Base-by-base conservation (phyloP, 1,139 yeast species). In the Blastobotrys indianensis region DNA sequence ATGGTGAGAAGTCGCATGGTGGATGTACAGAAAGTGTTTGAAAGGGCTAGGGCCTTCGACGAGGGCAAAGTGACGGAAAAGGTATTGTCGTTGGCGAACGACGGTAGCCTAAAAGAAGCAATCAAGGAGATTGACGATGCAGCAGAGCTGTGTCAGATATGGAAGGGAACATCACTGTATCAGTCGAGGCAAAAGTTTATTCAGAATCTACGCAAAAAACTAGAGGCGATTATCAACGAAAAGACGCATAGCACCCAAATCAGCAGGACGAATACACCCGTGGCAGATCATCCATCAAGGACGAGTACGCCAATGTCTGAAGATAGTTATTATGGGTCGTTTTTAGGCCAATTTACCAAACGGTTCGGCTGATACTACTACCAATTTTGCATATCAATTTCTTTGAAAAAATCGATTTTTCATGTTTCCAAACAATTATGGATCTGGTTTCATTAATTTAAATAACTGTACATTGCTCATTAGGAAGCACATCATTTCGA, bases 81-180 rank as follows among this genome's bases (percentile, higher is more conserved):
- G 11, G 52, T 62, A 1, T 32, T 49, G 28, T 20, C 36, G 12
- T 45, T 59, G 33, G 42, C 59, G 9, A 55, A 53, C 17, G 39
- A 45, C 6, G 57, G 54, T 8, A 53, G 60, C 20, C 34, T 44
- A 2, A 55, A 54, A 5, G 54, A 44, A 3, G 66, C 65, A 1
- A 42, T 50, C 23, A 48, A 44, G n/a, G 47, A 39, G 29, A 48
- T 62, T 9, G 59, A 54, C 28, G 44, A 52, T 2, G 49, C 55
- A 1, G 50, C 49, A 2, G 54, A 54, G 15, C 47, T 63, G n/a
- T 48, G 52, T 16, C 54, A 51, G 31, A 53, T 63, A 13, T 63
- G 66, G 66, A 57, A 60, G 37, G 65, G 65, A 11, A 62, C 67
- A 1, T 39, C 52, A 10, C 46, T 48, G 11, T 58, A 60, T 39